A percentile compares a stretch with the other conserved stretches of the same genome.
phyloP scores from a whole-genome alignment of 2,329 filamentous ascomycete species.

The Colletotrichum scovillei region DNA sequence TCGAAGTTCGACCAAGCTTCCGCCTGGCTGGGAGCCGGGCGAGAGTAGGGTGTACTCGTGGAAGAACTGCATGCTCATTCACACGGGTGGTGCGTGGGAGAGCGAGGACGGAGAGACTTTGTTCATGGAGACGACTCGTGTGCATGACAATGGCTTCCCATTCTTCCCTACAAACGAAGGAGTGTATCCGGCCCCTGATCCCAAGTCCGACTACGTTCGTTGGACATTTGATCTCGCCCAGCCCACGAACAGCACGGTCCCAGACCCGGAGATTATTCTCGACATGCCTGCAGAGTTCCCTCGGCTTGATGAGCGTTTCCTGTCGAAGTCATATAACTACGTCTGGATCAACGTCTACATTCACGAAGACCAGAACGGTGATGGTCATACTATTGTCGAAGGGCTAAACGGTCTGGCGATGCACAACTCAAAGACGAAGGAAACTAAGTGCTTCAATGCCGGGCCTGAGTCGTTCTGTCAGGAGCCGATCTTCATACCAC shows the following conservation, averaged over 20 bases:
- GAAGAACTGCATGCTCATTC: slow-evolving; percentile 32
- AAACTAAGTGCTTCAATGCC: slow-evolving; percentile 44
- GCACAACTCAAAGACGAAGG: slow-evolving; percentile 1
- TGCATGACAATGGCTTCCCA: slow-evolving; percentile 40
- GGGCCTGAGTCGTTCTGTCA: slow-evolving; percentile 47
- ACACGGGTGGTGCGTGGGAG: slow-evolving; percentile 33
- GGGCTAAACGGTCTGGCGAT: slow-evolving; percentile 32
- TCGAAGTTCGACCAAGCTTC: slow-evolving; percentile 25
- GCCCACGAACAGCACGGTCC: slow-evolving; percentile 40
- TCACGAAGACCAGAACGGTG: slow-evolving; percentile 22
- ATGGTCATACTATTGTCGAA: not conserved
- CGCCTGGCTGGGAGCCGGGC: slow-evolving; percentile 38
- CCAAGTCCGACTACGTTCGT: slow-evolving; percentile 53
- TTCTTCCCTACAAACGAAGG: slow-evolving; percentile 41
- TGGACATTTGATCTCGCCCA: slow-evolving; percentile 51
- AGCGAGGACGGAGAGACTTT: slow-evolving; percentile 35
- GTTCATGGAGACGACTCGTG: slow-evolving; percentile 32
- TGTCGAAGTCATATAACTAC: slow-evolving; percentile 50
- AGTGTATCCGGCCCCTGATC: slow-evolving; percentile 42
- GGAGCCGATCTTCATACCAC: slow-evolving; percentile 55
- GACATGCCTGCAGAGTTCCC: slow-evolving; percentile 56
- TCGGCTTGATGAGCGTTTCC: slow-evolving; percentile 56
- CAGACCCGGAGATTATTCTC: slow-evolving; percentile 44
- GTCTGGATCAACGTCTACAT: slow-evolving; percentile 51
- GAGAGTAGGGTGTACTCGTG: slow-evolving; percentile 39